These are phyloP conservation scores for Fusarium sp. DNA, from an alignment of 2,329 filamentous ascomycete species.

Conservation along the genomic window DNA sequence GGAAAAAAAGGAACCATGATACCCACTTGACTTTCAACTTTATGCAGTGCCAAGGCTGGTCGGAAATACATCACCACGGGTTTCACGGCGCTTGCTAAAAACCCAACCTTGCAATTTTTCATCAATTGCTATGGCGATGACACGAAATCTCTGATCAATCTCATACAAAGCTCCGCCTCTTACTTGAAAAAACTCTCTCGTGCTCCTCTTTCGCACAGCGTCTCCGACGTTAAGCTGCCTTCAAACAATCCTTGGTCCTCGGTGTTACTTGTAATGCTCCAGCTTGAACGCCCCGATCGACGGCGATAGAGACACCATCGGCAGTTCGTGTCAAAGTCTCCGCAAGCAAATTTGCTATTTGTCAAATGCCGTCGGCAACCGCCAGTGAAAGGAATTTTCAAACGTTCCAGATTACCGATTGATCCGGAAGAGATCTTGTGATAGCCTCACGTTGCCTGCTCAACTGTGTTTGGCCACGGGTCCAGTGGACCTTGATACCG, in stretches of 20 bases:
- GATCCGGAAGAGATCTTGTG: conserved; percentile 8
- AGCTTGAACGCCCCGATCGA: conserved; percentile 9
- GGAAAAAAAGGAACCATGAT: conserved; percentile 1
- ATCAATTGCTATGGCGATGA: conserved; percentile 30
- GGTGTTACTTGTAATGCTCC: conserved; percentile 23
- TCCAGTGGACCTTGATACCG: conserved; percentile 1
- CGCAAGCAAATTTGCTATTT: conserved; percentile 1
- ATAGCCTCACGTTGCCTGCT: conserved; percentile 21
- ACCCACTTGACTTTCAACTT: conserved; percentile 20
- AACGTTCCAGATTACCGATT: background rate
- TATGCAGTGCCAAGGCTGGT: conserved; percentile 24
- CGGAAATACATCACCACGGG: conserved; percentile 26
- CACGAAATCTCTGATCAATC: conserved; percentile 15
- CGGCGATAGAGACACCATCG: background rate
- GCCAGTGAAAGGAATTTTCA: background rate
- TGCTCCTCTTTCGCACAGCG: conserved; percentile 21
- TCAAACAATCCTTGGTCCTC: conserved; percentile 11
- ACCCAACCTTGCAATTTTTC: conserved; percentile 26
- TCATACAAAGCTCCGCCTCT: conserved; percentile 18
- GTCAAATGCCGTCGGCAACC: background rate
- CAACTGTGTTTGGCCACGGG: conserved; percentile 5
- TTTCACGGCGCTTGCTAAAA: background rate
- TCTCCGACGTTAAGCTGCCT: conserved; percentile 25
- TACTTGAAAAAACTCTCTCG: conserved; percentile 4
- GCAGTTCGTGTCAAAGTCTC: conserved; percentile 12